These are phyloP conservation scores for Knufia fluminis DNA, from an alignment of 2,329 filamentous ascomycete genomes.

Conservation along the genomic window DNA sequence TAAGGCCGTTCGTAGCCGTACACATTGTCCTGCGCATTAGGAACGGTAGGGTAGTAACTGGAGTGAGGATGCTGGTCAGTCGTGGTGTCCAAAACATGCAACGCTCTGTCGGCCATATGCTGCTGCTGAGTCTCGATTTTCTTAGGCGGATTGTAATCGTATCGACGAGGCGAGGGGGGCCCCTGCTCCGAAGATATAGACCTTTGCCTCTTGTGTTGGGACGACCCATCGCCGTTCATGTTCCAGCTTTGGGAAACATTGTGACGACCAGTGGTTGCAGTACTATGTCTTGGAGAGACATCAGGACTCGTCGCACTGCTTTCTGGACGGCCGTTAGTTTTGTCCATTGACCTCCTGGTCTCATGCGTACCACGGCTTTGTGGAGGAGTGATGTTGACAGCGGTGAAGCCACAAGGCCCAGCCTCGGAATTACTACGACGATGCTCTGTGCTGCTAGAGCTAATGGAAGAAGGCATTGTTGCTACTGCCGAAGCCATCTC, in stretches of 20 bases:
- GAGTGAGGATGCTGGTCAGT: constrained; percentile 10
- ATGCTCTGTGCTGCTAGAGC: constrained; percentile 6
- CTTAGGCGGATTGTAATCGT: constrained; percentile 9
- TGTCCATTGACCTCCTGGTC: constrained; percentile 1
- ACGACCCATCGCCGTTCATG: constrained; percentile 1
- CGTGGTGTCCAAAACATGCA: constrained; percentile 16
- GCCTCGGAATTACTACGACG: constrained; percentile 6
- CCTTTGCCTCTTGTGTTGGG: constrained; percentile 4
- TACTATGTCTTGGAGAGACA: constrained; percentile 8
- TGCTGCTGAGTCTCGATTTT: constrained; percentile 11
- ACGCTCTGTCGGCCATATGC: constrained; percentile 21
- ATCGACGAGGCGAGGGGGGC: constrained; percentile 2
- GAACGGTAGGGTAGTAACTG: constrained; percentile 12
- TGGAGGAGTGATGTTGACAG: constrained; percentile 8
- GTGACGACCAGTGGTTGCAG: constrained; percentile 5
- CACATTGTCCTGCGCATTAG: constrained; percentile 6
- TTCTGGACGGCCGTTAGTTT: constrained; percentile 10
- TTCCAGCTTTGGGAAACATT: background rate
- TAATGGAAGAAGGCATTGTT: constrained; percentile 11
- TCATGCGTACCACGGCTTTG: constrained; percentile 10
- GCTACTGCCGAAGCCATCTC: constrained; percentile 7
- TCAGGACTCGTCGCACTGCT: constrained; percentile 10
- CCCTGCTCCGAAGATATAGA: constrained; percentile 5
- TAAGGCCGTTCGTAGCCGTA: constrained; percentile 13
- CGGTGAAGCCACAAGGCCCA: constrained; percentile 9